These are phyloP conservation scores for Tephrocybe sp. DNA, from an alignment of 768 basidiomycete genomes.

Conservation along the genomic window DNA sequence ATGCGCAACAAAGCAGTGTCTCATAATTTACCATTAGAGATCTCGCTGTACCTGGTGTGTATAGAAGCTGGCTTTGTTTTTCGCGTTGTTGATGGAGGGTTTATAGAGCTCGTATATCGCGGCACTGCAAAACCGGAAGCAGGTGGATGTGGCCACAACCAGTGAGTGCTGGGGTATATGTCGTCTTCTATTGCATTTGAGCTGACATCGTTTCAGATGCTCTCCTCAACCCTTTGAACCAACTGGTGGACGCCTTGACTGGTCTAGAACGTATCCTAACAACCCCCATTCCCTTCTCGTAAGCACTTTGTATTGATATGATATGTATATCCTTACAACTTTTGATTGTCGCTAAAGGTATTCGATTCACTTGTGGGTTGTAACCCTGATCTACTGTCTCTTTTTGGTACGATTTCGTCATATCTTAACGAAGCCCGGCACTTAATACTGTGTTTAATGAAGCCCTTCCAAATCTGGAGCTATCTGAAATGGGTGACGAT, in stretches of 20 bases:
- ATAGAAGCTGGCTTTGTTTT: not conserved
- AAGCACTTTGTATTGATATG: constrained; percentile 18
- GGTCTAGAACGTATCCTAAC: constrained; percentile 74
- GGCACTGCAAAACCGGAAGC: constrained; percentile 55
- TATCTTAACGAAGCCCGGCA: not conserved
- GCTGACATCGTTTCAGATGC: constrained; percentile 31
- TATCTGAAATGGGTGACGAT: constrained; percentile 63
- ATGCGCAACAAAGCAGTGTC: constrained; percentile 42
- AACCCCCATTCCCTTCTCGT: constrained; percentile 79
- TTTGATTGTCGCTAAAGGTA: constrained; percentile 41
- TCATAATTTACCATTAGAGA: constrained; percentile 69
- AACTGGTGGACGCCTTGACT: constrained; percentile 64
- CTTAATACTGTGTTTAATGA: not conserved
- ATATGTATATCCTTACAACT: no score
- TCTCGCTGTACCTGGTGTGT: constrained; percentile 65
- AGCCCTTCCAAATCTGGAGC: constrained; percentile 68
- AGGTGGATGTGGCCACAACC: constrained; percentile 57
- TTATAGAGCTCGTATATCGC: constrained; percentile 69
- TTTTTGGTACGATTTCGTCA: constrained; percentile 44
- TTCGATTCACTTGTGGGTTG: constrained; percentile 67
- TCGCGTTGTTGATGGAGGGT: constrained; percentile 2
- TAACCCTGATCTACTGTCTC: constrained; percentile 61
- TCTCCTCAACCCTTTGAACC: constrained; percentile 48
- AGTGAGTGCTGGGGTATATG: constrained; percentile 38
- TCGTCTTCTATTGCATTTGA: constrained; percentile 1